Base-by-base conservation (phyloP, 108 stramenopile genomes). In the Skeletonema costatum region DNA sequence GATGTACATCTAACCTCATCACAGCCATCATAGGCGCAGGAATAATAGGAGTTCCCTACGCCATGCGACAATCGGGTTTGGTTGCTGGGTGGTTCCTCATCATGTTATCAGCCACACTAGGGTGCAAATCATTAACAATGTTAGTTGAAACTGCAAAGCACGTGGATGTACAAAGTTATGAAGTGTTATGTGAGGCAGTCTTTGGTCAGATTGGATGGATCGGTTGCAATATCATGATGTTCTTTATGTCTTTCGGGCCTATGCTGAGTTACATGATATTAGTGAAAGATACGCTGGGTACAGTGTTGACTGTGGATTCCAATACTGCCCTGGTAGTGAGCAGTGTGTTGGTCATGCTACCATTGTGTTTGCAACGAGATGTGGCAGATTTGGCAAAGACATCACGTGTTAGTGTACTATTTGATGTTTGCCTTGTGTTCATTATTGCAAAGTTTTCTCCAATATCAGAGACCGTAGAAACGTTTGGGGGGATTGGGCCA, bases 11-110 rank as follows among this genome's bases (percentile, higher is more conserved):
- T 32, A 96, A 96, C 71, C 62, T 96, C 10, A 83, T 93, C 67
- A 93, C 92, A 80, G 87, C 89, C 30, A 96, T 96, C 64, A 90
- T 96, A 5, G 96, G 96, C 11, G 76, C 85, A 14, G 96, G 96
- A 14, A 94, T 96, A 38, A 88, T 96, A 2, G 96, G 93, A 16
- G 79, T 96, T 6, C 96, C 96, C 21, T 94, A 83, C 78, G 93
- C 96, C 64, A 75, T 96, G 62, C 72, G 83, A 62, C 74, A 96
- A 75, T 78, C 90, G 19, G 95, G 95, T 32, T 77, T 92, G 13
- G 67, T 85, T 2, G 79, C 88, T 11, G 95, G 95, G 0, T 60
- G 88, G 60, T 21, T 80, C 30, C 59, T 92, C 32, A 77, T 92
- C 2, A 5, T 90, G 4, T 32, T 88, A 2, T 85, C 80, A 19